These are phyloP conservation scores for Ophiostoma australiae DNA, from an alignment of 2,329 filamentous ascomycete genomes.

Conservation along the genomic window DNA sequence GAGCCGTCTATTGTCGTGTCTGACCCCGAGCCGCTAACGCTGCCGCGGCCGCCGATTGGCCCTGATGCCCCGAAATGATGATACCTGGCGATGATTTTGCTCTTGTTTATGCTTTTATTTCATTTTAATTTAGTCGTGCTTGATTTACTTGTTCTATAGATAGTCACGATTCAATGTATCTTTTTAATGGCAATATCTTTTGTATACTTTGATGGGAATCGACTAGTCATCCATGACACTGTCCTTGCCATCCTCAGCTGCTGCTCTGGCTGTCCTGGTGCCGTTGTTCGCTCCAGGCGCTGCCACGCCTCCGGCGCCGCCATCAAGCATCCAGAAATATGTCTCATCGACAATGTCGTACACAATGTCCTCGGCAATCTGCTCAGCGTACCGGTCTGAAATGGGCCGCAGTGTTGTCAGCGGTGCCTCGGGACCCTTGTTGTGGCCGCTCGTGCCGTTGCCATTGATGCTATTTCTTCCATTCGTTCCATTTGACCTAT, in stretches of 20 bases:
- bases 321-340: slow-evolving; percentile 64
- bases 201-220: not conserved
- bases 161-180: not conserved
- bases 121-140: not conserved
- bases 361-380: slow-evolving; percentile 89
- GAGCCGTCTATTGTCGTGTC: slow-evolving; percentile 20
- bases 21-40: not conserved
- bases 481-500: slow-evolving; percentile 43
- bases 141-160: not conserved
- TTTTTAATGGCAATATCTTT: not conserved
- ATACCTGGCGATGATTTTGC: not conserved
- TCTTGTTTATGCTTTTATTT: not conserved
- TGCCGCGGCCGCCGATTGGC: slow-evolving; percentile 24
- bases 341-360: slow-evolving; percentile 94
- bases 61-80: slow-evolving; percentile 12
- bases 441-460: slow-evolving; percentile 22
- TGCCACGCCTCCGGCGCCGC: not conserved
- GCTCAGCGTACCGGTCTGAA: slow-evolving; percentile 78
- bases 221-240: slow-evolving; percentile 13
- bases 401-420: slow-evolving; percentile 53
- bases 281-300: not conserved
- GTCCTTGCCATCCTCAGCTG: slow-evolving; percentile 13
- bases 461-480: slow-evolving; percentile 29
- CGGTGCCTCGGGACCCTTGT: slow-evolving; percentile 3
- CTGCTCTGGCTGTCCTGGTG: slow-evolving; percentile 8